Base-by-base conservation (phyloP, 768 basidiomycete genomes). In the Coprinellus micaceus region DNA sequence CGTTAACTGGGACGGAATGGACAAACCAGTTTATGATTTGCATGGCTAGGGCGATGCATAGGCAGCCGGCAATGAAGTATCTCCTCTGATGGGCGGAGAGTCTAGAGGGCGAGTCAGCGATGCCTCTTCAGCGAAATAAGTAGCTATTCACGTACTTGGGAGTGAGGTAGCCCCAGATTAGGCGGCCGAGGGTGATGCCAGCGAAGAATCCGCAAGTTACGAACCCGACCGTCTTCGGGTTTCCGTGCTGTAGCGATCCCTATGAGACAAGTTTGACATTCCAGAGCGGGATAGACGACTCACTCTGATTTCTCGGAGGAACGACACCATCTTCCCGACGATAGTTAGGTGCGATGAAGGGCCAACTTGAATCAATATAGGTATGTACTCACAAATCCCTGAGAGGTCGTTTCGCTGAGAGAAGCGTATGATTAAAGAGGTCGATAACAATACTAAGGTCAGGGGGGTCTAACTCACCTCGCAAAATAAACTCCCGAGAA, bases 151-250 rank as follows among this genome's bases (percentile, higher is more conserved):
- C 67, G 54, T 53, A 82, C 83, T 57, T 65, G 15, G 74, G 65
- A 11, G 77, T 71, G 51, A 74, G 70, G 61, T 74, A 77, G 3
- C 83, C 82, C 77, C 80, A 80, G 1, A 71, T 41, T 25, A 82
- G 69, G 29, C 82, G 77, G 19, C 76, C 74, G 29, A 81, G 61
- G 0, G 77, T 77, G 56, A 81, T 75, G 1, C 82, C 83, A 28
- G 71, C 80, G 82, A 82, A 84, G 66, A 82, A 83, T 1, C 82
- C 82, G 33, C 79, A 79, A 1, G 79, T 77, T 2, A 82, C 80
- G 60, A 83, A 84, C 3, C 83, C 83, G 5, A 74, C 80, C 2
- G 79, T 80, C 12, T 78, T 73, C 1, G 76, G 75, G 59, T 82
- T 71, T 11, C 79, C 82, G 52, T 74, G 56, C 82, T 67, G 53